Evolutionary conservation across 805 yeast genomes (phyloP), one percentile per base, ranked within the genome.

Genomic region (Metschnikowia orientalis): DNA sequence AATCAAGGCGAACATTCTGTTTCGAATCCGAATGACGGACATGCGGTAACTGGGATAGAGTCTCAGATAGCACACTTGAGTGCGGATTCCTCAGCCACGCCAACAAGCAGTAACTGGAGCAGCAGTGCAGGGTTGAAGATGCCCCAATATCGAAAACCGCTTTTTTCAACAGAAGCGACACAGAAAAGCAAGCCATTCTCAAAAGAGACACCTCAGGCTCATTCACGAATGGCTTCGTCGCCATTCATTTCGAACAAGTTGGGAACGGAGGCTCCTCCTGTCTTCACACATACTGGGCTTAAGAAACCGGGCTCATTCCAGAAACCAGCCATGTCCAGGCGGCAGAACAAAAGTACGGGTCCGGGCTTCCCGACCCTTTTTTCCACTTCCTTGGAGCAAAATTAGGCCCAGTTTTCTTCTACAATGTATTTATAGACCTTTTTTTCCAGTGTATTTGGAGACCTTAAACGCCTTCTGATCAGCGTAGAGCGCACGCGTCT

Each of bases 211-310:
- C 2, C 9, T 11, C 35, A n/a, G n/a, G n/a, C n/a, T n/a, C n/a
- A n/a, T n/a, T n/a, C n/a, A n/a, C n/a, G n/a, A 8, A 11, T 26
- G 8, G 26, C 24, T 8, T 8, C 12, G 2, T 41, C 47, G 8
- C 49, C 49, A 4, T 45, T 45, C 19, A 42, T 44, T 23, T 41
- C 48, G 7, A 41, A 45, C 28, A 45, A 41, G 23, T 18, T 41
- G 8, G 47, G 45, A 10, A 31, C 15, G n/a, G 30, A 30, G 5
- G 12, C 30, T 18, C 13, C 23, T 18, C 13, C 23, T 25, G 22
- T 18, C 8, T 14, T 11, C 3, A 8, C 38, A 3, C 20, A 35
- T 5, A 29, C 26, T 5, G 41, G 41, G 16, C 31, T 43, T 18
- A 40, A 34, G 13, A 41, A 44, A 15, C 42, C 44, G 2, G 44